Conservation (phyloP, 768 basidiomycete species). For the Kwoniella sp. region DNA sequence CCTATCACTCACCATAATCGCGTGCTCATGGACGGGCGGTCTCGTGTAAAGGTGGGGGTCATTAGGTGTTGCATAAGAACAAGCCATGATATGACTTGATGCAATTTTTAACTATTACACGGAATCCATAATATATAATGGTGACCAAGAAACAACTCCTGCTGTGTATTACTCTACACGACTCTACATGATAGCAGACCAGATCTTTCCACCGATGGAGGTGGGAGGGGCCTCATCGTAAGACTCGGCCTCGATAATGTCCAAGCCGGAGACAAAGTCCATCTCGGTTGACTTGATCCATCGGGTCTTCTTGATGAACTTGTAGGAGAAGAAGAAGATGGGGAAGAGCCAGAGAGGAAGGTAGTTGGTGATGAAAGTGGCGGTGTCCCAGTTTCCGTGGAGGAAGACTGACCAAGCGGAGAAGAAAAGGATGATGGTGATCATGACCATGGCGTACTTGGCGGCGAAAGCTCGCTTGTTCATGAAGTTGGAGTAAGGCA, state of each 20-base stretch:
- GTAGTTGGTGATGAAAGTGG: constrained; percentile 82
- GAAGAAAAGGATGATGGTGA: constrained; percentile 55
- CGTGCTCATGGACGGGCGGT: too few relatives aligned
- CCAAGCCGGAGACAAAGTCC: constrained; percentile 77
- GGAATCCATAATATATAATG: background rate
- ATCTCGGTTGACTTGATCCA: constrained; percentile 67
- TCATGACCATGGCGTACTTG: constrained; percentile 54
- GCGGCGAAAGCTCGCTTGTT: constrained; percentile 59
- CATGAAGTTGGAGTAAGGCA: constrained; percentile 70
- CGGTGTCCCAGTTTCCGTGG: constrained; percentile 61
- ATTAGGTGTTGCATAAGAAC: too few relatives aligned
- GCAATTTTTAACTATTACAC: background rate
- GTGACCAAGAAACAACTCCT: constrained; percentile 1
- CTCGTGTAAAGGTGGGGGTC: too few relatives aligned
- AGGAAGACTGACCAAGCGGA: constrained; percentile 61
- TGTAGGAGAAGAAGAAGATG: constrained; percentile 67
- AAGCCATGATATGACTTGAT: background rate
- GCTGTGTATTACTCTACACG: background rate
- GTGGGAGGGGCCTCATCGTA: constrained; percentile 66
- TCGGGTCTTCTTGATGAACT: constrained; percentile 62
- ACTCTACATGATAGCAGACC: constrained; percentile 70
- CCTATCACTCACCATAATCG: too few relatives aligned
- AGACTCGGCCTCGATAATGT: constrained; percentile 68
- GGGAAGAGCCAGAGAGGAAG: constrained; percentile 63
- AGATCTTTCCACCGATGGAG: constrained; percentile 70